Conservation (phyloP, 306 rosid genomes). For the Glycine latifolia region DNA sequence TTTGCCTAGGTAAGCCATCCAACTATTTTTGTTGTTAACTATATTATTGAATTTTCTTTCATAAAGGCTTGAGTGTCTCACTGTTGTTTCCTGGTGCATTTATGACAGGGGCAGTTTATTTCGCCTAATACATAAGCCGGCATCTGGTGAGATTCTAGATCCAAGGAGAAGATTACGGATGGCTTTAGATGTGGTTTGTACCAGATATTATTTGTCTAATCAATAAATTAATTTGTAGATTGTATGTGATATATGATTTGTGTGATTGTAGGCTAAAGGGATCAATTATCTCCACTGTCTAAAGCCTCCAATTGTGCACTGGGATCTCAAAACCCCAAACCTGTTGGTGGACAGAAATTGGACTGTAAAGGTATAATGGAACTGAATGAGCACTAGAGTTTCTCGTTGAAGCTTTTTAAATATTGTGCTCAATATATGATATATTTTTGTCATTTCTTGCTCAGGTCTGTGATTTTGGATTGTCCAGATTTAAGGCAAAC, state of each 20-base stretch:
- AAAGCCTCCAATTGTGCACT: constrained; percentile 88
- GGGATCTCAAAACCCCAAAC: constrained; percentile 99
- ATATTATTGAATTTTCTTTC: constrained; percentile 2
- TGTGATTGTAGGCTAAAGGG: constrained; percentile 84
- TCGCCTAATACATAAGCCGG: constrained; percentile 88
- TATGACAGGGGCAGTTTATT: constrained; percentile 83
- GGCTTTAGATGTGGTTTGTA: constrained; percentile 89
- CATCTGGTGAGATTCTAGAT: constrained; percentile 81
- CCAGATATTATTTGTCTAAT: constrained; percentile 4
- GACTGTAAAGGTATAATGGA: constrained; percentile 78
- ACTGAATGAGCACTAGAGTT: constrained; percentile 23
- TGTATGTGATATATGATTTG: constrained; percentile 19
- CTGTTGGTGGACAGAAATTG: constrained; percentile 92
- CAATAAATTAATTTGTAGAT: constrained; percentile 9
- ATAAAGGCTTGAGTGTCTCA: constrained; percentile 24
- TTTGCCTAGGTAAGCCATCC: constrained; percentile 71
- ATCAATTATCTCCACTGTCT: constrained; percentile 93
- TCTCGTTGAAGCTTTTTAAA: background rate
- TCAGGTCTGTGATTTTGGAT: constrained; percentile 93
- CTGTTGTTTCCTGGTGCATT: constrained; percentile 38
- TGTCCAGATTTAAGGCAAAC: constrained; percentile 94
- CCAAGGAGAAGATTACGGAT: constrained; percentile 84
- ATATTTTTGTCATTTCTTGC: constrained; percentile 26
- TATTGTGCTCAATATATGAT: constrained; percentile 1
- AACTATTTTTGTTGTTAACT: background rate